phyloP scores from a whole-genome alignment of 352 stramenopile species.

The Phytophthora macrochlamydospora region DNA sequence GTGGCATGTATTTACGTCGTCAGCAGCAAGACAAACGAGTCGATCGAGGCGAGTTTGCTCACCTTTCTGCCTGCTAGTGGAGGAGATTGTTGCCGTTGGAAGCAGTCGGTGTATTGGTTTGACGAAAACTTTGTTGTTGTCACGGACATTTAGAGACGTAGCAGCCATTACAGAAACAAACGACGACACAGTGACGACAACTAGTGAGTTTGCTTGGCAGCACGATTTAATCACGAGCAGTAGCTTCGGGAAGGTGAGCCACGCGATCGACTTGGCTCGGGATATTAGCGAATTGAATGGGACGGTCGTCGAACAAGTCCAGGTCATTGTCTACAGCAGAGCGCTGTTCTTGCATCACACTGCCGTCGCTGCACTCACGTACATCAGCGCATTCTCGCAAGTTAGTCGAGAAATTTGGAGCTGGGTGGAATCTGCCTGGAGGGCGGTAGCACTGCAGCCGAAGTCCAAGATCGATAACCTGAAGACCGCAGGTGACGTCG shows the following conservation, averaged over 20 bases:
- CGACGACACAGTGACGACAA: background rate
- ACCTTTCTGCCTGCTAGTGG: conserved; percentile 39
- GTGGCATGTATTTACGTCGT: conserved; percentile 22
- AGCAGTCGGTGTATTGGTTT: conserved; percentile 25
- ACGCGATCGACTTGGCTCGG: conserved; percentile 35
- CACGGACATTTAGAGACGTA: conserved; percentile 35
- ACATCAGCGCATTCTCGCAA: conserved; percentile 11
- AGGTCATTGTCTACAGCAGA: conserved; percentile 39
- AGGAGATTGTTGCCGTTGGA: conserved; percentile 31
- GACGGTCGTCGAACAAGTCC: conserved; percentile 37
- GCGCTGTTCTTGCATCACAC: conserved; percentile 22
- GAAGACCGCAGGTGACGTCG: conserved; percentile 9
- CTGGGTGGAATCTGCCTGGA: conserved; percentile 32
- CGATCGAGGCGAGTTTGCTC: conserved; percentile 17
- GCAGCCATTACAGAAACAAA: background rate
- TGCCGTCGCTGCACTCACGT: conserved; percentile 3
- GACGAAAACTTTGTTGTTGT: conserved; percentile 23
- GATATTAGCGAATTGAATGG: conserved; percentile 47
- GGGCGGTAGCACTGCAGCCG: conserved; percentile 2
- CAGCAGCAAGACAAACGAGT: background rate
- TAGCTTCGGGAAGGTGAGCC: conserved; percentile 36
- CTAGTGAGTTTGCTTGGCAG: conserved; percentile 21
- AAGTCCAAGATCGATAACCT: background rate
- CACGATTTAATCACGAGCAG: conserved; percentile 28
- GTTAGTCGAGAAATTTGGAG: conserved; percentile 31